These are phyloP conservation scores for Leccinum pachyderme DNA, from an alignment of 1,284 basidiomycete genomes.

Conservation along the genomic window DNA sequence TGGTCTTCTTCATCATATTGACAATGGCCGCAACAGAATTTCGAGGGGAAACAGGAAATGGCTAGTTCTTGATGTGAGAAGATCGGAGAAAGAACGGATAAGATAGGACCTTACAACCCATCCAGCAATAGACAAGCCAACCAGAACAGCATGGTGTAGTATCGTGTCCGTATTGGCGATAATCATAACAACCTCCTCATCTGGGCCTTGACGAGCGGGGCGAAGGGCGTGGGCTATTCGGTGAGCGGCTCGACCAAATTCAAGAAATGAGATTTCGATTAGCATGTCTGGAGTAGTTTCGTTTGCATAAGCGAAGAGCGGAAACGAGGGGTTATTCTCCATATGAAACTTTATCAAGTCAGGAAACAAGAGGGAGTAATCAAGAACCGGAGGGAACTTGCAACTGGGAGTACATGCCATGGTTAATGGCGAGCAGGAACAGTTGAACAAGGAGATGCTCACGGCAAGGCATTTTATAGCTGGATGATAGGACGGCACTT, in stretches of 20 bases:
- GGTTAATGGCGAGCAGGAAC: background rate
- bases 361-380: conserved; percentile 24
- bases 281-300: conserved; percentile 9
- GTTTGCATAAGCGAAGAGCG: conserved; percentile 20
- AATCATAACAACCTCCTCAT: conserved; percentile 34
- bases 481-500: background rate
- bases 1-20: conserved; percentile 30
- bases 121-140: conserved; percentile 33
- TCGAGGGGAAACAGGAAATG: conserved; percentile 35
- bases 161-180: conserved; percentile 37
- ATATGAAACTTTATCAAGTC: conserved; percentile 33
- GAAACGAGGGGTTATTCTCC: conserved; percentile 23
- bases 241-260: conserved; percentile 36
- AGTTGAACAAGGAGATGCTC: background rate
- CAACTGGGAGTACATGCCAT: background rate
- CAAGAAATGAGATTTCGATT: conserved; percentile 27
- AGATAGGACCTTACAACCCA: conserved; percentile 20
- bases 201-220: conserved; percentile 18
- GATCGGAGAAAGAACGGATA: background rate
- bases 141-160: conserved; percentile 31
- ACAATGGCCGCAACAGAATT: conserved; percentile 34
- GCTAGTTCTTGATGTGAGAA: conserved; percentile 19
- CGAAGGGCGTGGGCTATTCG: conserved; percentile 31
- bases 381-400: conserved; percentile 21
- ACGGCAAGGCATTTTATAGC: background rate